Base-by-base conservation (phyloP, 1,284 basidiomycete species). In the Schizophyllum commune region DNA sequence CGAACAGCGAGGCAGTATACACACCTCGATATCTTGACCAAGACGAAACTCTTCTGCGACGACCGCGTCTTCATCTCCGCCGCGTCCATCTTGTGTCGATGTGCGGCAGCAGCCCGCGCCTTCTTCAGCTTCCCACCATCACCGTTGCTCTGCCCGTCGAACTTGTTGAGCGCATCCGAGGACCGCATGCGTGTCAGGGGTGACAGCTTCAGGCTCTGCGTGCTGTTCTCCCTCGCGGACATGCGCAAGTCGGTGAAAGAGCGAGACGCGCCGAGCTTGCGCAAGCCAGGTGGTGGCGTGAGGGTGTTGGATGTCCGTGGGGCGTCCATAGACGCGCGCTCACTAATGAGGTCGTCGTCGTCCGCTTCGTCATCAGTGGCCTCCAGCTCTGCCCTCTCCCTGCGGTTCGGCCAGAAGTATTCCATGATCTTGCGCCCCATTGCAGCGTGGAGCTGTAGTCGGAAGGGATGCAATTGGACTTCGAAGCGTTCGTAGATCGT, bases 401-500 rank as follows among this genome's bases (percentile, higher is more conserved):
- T 78, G 53, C 88, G 80, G 52, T 81, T 80, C 5, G 89, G 89
- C 85, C 85, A 98, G 55, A 98, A 77, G 72, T 98, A 98, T 70
- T 94, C 91, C 83, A 94, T 88, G 65, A 98, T 89, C 63, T 87
- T 82, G 22, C 83, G 81, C 4, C 94, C 96, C 32, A 97, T 83
- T 65, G 82, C 81, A 53, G 91, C 86, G 73, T 96, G 94, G 57
- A 97, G 81, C 68, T 95, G 92, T 17, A 98, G 79, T 56, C 91
- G 86, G 68, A 98, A 83, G 0, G 96, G 96, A 72, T 97, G 92
- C 59, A 97, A 76, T 55, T 86, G 84, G 56, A 97, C 75, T 64
- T 91, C 85, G 68, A 97, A 93, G 32, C 83, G 80, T 72, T 94
- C 89, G 69, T 96, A 89, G 65, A 98, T 94, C 7, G 89, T 84